Percentiles rank a stretch among this genome's conserved stretches.
phyloP scores from a whole-genome alignment of 2,329 filamentous ascomycete species.

The Botrytis squamosa region DNA sequence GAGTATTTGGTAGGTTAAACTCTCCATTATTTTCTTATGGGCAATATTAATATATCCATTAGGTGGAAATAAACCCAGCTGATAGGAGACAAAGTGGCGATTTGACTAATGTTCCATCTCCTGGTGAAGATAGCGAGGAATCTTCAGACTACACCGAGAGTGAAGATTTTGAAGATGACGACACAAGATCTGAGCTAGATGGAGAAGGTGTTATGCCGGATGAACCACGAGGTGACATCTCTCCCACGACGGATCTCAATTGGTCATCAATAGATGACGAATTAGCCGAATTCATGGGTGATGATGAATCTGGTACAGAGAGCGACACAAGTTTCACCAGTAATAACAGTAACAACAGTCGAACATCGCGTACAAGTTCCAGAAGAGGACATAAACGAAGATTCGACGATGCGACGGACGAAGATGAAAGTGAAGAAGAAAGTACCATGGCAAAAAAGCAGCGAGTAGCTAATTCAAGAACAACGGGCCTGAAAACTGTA shows the following conservation, averaged over 20 bases:
- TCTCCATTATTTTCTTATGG: background rate
- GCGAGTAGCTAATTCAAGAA: conserved; percentile 47
- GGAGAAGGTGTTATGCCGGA: conserved; percentile 50
- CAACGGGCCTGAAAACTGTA: conserved; percentile 49
- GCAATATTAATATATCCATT: conserved; percentile 11
- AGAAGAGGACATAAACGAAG: conserved; percentile 37
- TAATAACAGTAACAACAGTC: conserved; percentile 28
- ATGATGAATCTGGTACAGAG: conserved; percentile 52
- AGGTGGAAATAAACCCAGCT: conserved; percentile 68
- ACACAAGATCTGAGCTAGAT: conserved; percentile 43
- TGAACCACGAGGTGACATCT: conserved; percentile 50
- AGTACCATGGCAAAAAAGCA: conserved; percentile 53
- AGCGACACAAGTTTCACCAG: conserved; percentile 29
- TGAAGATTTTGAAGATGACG: conserved; percentile 40
- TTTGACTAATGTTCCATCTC: conserved; percentile 47
- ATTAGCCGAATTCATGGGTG: conserved; percentile 69
- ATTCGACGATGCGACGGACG: conserved; percentile 41
- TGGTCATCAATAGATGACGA: conserved; percentile 69
- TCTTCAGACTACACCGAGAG: conserved; percentile 39
- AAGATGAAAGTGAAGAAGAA: conserved; percentile 51
- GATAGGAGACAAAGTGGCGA: conserved; percentile 47
- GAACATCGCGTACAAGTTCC: conserved; percentile 29
- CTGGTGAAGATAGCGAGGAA: conserved; percentile 42
- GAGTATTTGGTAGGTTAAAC: conserved; percentile 44
- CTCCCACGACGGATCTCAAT: conserved; percentile 59